These are phyloP conservation scores for Raphanus sativus DNA, from an alignment of 345 rosid species.

Conservation along the genomic window DNA sequence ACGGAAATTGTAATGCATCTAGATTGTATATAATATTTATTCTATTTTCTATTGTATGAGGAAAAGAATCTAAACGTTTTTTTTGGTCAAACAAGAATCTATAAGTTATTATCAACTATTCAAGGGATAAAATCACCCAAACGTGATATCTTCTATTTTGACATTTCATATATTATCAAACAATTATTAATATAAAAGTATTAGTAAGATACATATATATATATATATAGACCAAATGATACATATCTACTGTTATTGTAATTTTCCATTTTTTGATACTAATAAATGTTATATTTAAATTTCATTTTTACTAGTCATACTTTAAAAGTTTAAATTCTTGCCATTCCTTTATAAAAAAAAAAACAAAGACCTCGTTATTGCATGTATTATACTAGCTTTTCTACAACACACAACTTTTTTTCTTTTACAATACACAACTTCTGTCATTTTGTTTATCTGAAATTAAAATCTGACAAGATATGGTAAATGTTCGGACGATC, in stretches of 20 bases:
- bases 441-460: neutral
- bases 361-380: neutral
- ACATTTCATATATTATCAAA: neutral
- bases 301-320: neutral
- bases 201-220: too few relatives aligned
- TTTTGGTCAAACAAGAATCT: neutral
- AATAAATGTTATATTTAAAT: neutral
- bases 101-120: neutral
- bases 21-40: neutral
- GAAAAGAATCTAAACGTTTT: neutral
- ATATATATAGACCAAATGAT: neutral
- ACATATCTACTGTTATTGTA: neutral
- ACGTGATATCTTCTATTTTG: neutral
- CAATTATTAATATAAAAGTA: neutral
- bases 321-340: neutral
- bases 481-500: neutral
- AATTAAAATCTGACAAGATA: neutral
- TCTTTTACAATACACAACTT: neutral
- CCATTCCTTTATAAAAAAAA: neutral
- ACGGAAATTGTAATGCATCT: too few relatives aligned
- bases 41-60: neutral
- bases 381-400: neutral
- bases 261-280: neutral
- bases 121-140: neutral
- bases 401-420: neutral